Evolutionary conservation across 495 filamentous ascomycete species (phyloP), one percentile per base, ranked within the genome.

Genomic region (Lasiosphaeria miniovina): DNA sequence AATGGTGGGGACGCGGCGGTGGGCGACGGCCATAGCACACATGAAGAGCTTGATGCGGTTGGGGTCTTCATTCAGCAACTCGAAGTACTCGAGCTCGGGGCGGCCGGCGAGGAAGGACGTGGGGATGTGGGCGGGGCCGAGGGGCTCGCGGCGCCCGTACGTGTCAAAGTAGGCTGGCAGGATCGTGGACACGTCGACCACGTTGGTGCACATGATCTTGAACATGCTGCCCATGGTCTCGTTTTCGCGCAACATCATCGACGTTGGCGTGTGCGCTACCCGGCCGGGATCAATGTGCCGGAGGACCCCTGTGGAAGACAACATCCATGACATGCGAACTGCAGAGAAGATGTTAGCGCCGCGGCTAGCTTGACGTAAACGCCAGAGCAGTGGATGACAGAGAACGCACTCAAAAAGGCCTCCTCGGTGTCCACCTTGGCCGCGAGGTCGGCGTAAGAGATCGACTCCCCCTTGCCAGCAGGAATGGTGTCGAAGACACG

Each of bases 191-290:
- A 62, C 61, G 12, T 52, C 41, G 46, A 68, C 59, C 35, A 74
- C 53, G 38, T 72, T 66, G 40, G 67, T 71, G 61, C 59, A 68
- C 49, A 96, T 75, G 1, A 90, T 46, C 87, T 90, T 92, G 60
- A 75, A 75, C 56, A 66, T 69, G 43, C 60, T 59, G 4, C 55
- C 61, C 56, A 72, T 64, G 10, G 66, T 57, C 36, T 68, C 53
- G 32, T 48, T 52, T 1, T 56, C 32, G 43, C 57, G 63, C 6
- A 69, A 66, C 4, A 64, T 55, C 4, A 63, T 52, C 31, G 72
- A 75, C 3, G 62, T 62, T 0, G 69, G 68, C 4, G 72, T 74
- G 54, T 75, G 72, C 8, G 63, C 55, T 24, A 75, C 60, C 38
- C 58, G 57, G 38, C 51, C 49, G 9, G 61, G 49, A 6, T 53